A percentile compares a stretch with the other conserved stretches of the same genome.
phyloP scores from a whole-genome alignment of 2,329 filamentous ascomycete genomes.

The Nannizzia gypsea region DNA sequence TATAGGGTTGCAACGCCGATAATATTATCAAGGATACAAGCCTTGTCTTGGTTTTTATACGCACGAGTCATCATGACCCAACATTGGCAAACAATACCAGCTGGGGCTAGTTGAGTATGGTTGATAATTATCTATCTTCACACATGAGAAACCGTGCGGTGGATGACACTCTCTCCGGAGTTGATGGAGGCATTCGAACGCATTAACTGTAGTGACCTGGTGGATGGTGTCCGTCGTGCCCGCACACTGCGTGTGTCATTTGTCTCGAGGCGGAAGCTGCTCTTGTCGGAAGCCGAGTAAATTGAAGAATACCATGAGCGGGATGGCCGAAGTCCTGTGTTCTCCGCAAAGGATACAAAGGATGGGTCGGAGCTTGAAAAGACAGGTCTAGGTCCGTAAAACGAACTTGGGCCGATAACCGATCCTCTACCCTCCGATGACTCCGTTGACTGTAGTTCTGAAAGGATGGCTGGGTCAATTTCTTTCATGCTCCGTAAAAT shows the following conservation, averaged over 20 bases:
- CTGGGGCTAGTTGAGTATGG: neutral
- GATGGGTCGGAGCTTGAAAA: slow-evolving; percentile 5
- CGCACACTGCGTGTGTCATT: slow-evolving; percentile 7
- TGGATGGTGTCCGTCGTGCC: slow-evolving; percentile 23
- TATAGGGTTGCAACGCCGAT: too few relatives aligned
- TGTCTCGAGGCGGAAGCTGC: slow-evolving; percentile 17
- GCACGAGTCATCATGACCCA: too few relatives aligned
- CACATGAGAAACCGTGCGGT: slow-evolving; percentile 21
- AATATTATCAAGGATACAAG: too few relatives aligned
- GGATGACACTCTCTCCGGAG: slow-evolving; percentile 32
- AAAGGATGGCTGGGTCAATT: slow-evolving; percentile 45
- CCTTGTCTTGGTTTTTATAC: too few relatives aligned
- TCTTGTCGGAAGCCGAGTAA: slow-evolving; percentile 7
- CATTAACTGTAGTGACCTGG: slow-evolving; percentile 24
- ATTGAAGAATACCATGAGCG: neutral
- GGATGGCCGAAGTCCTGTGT: neutral
- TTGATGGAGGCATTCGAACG: slow-evolving; percentile 25
- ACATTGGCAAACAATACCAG: too few relatives aligned
- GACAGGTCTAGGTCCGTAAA: neutral
- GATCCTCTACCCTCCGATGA: neutral
- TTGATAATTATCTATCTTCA: neutral
- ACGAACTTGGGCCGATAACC: neutral
- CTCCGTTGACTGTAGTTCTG: slow-evolving; percentile 18
- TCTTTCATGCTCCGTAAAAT: slow-evolving; percentile 64
- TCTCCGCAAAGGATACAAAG: slow-evolving; percentile 7